phyloP scores from a whole-genome alignment of 2,329 filamentous ascomycete genomes.

The Clathrospora elynae region DNA sequence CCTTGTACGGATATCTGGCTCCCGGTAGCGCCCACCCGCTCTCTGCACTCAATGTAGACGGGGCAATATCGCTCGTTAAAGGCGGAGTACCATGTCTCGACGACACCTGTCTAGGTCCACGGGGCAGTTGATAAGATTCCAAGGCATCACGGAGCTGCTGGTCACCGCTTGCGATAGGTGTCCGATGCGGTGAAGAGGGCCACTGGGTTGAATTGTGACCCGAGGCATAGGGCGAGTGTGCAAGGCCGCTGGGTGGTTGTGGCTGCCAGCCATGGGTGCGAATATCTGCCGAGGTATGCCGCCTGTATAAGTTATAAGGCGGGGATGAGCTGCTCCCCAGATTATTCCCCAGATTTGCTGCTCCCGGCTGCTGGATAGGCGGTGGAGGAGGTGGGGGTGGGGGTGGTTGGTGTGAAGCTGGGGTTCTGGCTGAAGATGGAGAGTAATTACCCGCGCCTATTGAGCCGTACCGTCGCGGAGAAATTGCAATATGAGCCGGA shows the following conservation, averaged over 20 bases:
- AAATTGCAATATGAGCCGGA: conserved; percentile 79
- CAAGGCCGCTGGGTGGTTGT: conserved; percentile 52
- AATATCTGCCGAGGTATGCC: conserved; percentile 96
- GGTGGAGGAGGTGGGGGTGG: conserved; percentile 68
- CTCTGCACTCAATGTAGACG: conserved; percentile 58
- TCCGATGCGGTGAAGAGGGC: conserved; percentile 67
- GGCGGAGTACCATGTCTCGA: conserved; percentile 62
- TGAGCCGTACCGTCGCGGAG: conserved; percentile 83
- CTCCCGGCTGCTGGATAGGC: conserved; percentile 65
- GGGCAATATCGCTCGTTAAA: conserved; percentile 54
- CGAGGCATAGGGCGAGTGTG: conserved; percentile 69
- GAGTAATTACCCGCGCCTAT: conserved; percentile 73
- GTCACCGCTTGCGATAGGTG: conserved; percentile 56
- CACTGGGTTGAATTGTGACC: conserved; percentile 66
- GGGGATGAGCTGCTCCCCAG: conserved; percentile 56
- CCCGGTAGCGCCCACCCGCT: conserved; percentile 62
- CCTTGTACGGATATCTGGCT: conserved; percentile 55
- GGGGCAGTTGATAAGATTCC: conserved; percentile 69
- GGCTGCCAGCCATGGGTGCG: conserved; percentile 71
- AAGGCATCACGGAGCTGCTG: conserved; percentile 75
- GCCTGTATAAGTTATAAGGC: conserved; percentile 72
- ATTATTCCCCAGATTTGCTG: conserved; percentile 52
- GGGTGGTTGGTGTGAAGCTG: conserved; percentile 64
- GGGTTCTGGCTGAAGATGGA: conserved; percentile 74
- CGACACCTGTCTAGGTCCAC: conserved; percentile 55